phyloP scores from a whole-genome alignment of 805 yeast genomes.

The Wickerhamiella cacticola region DNA sequence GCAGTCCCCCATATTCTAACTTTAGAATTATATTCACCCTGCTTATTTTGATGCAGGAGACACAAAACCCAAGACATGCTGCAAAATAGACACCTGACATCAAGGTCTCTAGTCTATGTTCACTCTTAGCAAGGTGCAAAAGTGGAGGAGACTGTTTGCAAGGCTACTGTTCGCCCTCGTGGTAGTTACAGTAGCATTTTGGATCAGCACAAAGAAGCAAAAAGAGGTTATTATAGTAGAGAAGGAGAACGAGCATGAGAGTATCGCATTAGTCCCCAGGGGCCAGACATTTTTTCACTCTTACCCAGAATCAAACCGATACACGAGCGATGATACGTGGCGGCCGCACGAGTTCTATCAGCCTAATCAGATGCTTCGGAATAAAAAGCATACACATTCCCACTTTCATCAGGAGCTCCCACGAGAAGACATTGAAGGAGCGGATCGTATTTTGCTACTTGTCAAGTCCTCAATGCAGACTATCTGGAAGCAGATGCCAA shows the following conservation, averaged over 20 bases:
- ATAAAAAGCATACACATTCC: conserved; percentile 5
- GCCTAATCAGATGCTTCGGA: conserved; percentile 6
- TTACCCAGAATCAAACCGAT: conserved; percentile 24
- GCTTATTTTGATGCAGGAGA: conserved; percentile 4
- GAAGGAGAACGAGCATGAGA: not conserved
- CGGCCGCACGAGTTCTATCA: conserved; percentile 20
- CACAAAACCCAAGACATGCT: conserved; percentile 5
- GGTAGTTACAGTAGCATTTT: conserved; percentile 4
- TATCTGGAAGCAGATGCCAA: conserved; percentile 24
- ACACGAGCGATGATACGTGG: conserved; percentile 26
- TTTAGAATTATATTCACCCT: not conserved
- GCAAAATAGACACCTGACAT: not conserved
- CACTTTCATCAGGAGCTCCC: conserved; percentile 12
- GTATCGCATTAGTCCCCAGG: conserved; percentile 13
- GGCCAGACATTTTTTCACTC: conserved; percentile 23
- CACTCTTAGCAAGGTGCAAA: conserved; percentile 7
- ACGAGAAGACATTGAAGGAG: conserved; percentile 5
- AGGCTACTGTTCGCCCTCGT: conserved; percentile 5
- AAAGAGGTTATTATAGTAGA: not conserved
- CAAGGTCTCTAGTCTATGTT: not conserved
- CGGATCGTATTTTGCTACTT: conserved; percentile 19
- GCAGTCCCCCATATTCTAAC: not conserved
- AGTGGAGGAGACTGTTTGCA: conserved; percentile 8
- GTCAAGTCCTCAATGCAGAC: conserved; percentile 21
- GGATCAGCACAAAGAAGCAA: conserved; percentile 8